Evolutionary conservation across 257 asterid genomes (phyloP).

Genomic region (Vinca minor): DNA sequence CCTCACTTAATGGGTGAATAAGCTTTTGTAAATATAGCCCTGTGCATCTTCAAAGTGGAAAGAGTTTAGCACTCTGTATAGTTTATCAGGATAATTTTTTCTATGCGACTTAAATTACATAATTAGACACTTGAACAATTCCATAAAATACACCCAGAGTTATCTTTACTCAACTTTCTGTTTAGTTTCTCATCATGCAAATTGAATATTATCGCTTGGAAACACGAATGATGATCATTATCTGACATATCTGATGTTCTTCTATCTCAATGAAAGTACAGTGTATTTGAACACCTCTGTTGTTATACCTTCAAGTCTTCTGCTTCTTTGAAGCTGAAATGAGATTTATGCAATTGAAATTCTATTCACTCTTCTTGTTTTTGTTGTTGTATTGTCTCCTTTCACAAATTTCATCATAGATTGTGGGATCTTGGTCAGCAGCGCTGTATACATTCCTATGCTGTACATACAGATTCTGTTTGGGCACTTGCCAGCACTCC

Average conservation of each 20-base stretch:
- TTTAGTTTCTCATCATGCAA: neutral
- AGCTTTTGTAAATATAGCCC: too few species aligned
- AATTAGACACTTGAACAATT: neutral
- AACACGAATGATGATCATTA: neutral
- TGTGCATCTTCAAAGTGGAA: neutral
- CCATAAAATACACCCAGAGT: neutral
- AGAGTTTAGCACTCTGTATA: too few species aligned
- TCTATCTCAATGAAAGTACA: neutral
- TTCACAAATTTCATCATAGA: slow-evolving; percentile 29
- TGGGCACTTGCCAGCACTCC: slow-evolving; percentile 99
- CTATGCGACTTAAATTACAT: neutral
- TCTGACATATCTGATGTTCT: neutral
- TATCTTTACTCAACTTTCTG: neutral
- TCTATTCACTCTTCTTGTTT: neutral
- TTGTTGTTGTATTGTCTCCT: slow-evolving; percentile 10
- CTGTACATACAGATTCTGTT: slow-evolving; percentile 96
- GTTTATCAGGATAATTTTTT: neutral
- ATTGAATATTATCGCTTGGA: neutral
- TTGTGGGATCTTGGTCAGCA: slow-evolving; percentile 99
- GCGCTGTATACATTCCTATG: slow-evolving; percentile 93
- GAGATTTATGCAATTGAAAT: neutral
- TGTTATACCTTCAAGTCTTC: neutral
- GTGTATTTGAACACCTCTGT: neutral
- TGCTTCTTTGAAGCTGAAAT: neutral
- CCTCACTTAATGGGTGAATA: neutral